These are phyloP conservation scores for Marasmius fiardii DNA, from an alignment of 1,284 basidiomycete genomes.

Conservation along the genomic window DNA sequence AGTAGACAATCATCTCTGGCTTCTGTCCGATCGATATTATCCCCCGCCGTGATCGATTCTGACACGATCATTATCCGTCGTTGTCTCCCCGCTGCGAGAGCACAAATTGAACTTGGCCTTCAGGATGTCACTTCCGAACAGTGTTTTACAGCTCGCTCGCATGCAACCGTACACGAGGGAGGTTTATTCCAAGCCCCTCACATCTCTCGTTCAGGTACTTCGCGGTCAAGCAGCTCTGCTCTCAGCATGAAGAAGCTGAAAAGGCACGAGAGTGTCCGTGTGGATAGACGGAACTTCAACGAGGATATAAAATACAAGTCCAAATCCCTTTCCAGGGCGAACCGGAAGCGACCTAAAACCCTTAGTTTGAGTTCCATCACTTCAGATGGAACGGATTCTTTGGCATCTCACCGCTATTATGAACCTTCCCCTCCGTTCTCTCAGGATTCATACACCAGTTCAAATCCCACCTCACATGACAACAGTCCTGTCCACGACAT, in stretches of 20 bases:
- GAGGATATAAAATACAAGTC: conserved; percentile 22
- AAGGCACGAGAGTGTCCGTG: conserved; percentile 64
- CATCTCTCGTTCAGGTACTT: conserved; percentile 33
- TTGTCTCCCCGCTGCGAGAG: conserved; percentile 63
- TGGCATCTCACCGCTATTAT: conserved; percentile 16
- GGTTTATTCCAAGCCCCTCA: conserved; percentile 59
- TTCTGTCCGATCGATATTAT: conserved; percentile 56
- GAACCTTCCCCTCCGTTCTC: conserved; percentile 41
- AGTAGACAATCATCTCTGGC: conserved; percentile 55
- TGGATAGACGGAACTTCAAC: conserved; percentile 40
- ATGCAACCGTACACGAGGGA: conserved; percentile 58
- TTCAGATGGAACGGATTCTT: conserved; percentile 20
- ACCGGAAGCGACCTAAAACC: conserved; percentile 37
- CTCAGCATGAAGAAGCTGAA: conserved; percentile 58
- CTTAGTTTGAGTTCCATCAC: conserved; percentile 39
- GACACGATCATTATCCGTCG: conserved; percentile 68
- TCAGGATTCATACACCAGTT: conserved; percentile 40
- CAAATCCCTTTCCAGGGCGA: conserved; percentile 29
- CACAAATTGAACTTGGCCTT: conserved; percentile 64
- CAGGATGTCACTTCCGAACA: conserved; percentile 67
- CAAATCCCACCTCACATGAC: conserved; percentile 29
- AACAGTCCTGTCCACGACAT: conserved; percentile 31
- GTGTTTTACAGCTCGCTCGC: conserved; percentile 56
- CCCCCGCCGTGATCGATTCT: conserved; percentile 42
- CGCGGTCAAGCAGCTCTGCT: conserved; percentile 42